Base-by-base conservation (phyloP, 768 basidiomycete species). In the Megacollybia marginata region DNA sequence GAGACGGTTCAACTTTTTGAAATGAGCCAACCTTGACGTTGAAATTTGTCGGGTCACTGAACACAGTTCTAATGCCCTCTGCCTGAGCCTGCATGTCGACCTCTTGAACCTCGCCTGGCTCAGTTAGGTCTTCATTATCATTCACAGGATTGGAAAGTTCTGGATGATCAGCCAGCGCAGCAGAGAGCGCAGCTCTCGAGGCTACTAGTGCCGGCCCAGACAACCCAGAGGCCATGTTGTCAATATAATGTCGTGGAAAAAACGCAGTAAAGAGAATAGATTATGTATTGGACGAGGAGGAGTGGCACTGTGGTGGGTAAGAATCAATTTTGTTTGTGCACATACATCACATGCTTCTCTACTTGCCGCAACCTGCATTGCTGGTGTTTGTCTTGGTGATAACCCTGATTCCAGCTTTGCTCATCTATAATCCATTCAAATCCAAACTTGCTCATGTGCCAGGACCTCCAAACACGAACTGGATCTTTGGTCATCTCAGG, bases 1-100 rank as follows among this genome's bases (percentile, higher is more conserved):
- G 16, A 15, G 51, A 40, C 38, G 59, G 32, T 51, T 53, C 18
- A 43, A 13, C 23, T 28, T 3, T 28, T 28, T 6, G 18, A 46
- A 38, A 28, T 9, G 19, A 8, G 59, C 62, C 43, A 45, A 94
- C 95, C 76, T 97, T 98, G 72, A 97, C 92, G 62, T 95, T 97
- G 72, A 97, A 98, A 60, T 88, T 88, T 59, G 77, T 82, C 18
- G 90, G 84, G 69, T 94, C 88, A 59, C 80, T 92, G 69, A 99
- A 97, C 44, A 99, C 89, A 19, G 96, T 98, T 57, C 85, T 79
- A 60, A 93, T 88, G 49, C 74, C 78, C 49, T 90, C 87, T 34
- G 87, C 86, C 63, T 89, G 88, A 28, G 80, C 77, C 57, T 87
- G 75, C 85, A 91, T 88, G 60, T 88, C 83, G 44, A 88, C 76